Conservation (phyloP, 2,329 filamentous ascomycete genomes). For the Thielaviopsis populi region DNA sequence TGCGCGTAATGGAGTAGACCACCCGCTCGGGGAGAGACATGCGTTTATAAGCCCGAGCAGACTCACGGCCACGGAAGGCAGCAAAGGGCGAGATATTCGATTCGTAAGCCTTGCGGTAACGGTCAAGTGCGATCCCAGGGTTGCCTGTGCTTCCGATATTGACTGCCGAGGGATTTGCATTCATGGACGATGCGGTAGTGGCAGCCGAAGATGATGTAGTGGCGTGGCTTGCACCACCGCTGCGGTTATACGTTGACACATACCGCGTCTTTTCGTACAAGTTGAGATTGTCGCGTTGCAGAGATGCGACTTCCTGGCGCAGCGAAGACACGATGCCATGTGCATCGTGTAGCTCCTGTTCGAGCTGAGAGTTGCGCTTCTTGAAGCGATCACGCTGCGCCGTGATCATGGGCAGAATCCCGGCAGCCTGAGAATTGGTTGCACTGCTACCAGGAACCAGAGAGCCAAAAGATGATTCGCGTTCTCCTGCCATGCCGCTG, state of each 20-base stretch:
- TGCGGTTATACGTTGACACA: slow-evolving; percentile 79
- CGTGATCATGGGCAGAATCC: slow-evolving; percentile 94
- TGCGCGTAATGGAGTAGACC: slow-evolving; percentile 78
- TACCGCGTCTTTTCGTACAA: slow-evolving; percentile 97
- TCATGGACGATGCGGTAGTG: slow-evolving; percentile 45
- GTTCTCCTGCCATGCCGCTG: slow-evolving; percentile 48
- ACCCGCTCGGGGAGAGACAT: slow-evolving; percentile 86
- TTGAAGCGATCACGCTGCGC: slow-evolving; percentile 97
- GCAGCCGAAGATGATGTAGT: slow-evolving; percentile 45
- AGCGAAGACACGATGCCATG: slow-evolving; percentile 73
- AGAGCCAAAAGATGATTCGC: slow-evolving; percentile 49
- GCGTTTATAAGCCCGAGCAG: slow-evolving; percentile 73
- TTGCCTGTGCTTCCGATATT: slow-evolving; percentile 39
- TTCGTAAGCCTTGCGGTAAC: slow-evolving; percentile 87
- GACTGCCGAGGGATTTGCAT: slow-evolving; percentile 62
- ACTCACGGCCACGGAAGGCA: slow-evolving; percentile 87
- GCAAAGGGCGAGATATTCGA: slow-evolving; percentile 91
- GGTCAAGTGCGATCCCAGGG: slow-evolving; percentile 57
- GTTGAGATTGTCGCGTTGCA: slow-evolving; percentile 92
- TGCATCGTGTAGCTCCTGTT: slow-evolving; percentile 73
- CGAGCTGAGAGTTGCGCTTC: slow-evolving; percentile 81
- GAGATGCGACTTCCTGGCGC: slow-evolving; percentile 73
- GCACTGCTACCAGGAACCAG: slow-evolving; percentile 34
- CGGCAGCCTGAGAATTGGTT: slow-evolving; percentile 31
- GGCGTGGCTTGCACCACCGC: slow-evolving; percentile 24